Evolutionary conservation across 805 yeast genomes (phyloP).

Genomic region (Hanseniaspora lachancei): DNA sequence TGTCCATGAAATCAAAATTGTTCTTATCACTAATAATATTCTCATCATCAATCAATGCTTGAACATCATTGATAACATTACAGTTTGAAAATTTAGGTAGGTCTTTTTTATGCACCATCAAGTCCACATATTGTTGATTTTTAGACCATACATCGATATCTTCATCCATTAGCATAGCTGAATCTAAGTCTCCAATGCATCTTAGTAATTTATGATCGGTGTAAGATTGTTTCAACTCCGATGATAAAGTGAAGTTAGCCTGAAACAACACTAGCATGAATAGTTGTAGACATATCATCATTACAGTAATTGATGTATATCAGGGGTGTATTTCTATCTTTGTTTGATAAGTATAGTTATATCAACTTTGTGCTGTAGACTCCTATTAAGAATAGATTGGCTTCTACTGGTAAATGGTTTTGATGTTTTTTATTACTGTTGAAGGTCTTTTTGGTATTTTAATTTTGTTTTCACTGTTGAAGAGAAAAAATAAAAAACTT

Average conservation of each 20-base stretch:
- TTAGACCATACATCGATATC: slow-evolving; percentile 39
- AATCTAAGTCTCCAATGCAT: background rate
- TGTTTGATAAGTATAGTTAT: too few species aligned
- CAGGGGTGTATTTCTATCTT: too few species aligned
- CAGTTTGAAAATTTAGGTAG: slow-evolving; percentile 22
- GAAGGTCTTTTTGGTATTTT: too few species aligned
- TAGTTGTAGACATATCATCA: background rate
- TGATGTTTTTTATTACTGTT: too few species aligned
- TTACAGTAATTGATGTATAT: background rate
- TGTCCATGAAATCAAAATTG: slow-evolving; percentile 1
- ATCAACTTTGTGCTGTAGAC: too few species aligned
- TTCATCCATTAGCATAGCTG: background rate
- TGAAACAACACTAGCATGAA: background rate
- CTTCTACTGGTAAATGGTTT: too few species aligned
- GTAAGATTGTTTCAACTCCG: background rate
- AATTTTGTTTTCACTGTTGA: too few species aligned
- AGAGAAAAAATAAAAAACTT: too few species aligned
- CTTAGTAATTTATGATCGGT: background rate
- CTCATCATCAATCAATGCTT: slow-evolving; percentile 44
- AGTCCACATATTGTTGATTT: slow-evolving; percentile 35
- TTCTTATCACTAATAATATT: slow-evolving; percentile 27
- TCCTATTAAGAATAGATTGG: too few species aligned
- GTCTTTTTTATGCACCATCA: slow-evolving; percentile 23
- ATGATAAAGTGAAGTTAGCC: background rate
- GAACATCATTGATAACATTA: slow-evolving; percentile 43